phyloP scores from a whole-genome alignment of 306 rosid species.

The Cicer judaicum region DNA sequence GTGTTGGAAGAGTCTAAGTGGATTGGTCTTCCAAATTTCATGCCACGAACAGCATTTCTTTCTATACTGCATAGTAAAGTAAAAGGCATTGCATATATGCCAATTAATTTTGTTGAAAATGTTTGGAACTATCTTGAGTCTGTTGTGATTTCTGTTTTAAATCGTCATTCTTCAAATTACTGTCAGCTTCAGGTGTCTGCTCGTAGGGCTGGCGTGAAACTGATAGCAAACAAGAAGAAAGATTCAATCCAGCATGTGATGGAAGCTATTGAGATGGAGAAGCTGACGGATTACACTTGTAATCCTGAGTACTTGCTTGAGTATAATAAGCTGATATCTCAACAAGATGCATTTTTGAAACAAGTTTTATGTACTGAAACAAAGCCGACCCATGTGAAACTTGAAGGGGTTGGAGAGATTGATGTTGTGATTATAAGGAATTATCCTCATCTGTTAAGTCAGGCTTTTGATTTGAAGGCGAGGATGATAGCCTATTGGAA shows the following conservation, averaged over 20 bases:
- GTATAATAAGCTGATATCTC: conserved; percentile 45
- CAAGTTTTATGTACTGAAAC: not conserved
- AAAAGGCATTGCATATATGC: conserved; percentile 35
- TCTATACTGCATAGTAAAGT: conserved; percentile 46
- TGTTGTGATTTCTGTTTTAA: conserved; percentile 36
- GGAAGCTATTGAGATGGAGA: conserved; percentile 61
- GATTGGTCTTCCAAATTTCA: conserved; percentile 61
- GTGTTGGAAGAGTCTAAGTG: conserved; percentile 52
- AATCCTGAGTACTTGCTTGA: conserved; percentile 45
- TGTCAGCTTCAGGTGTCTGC: conserved; percentile 49
- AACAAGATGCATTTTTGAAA: conserved; percentile 34
- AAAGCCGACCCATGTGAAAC: not conserved
- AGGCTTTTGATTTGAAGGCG: conserved; percentile 60
- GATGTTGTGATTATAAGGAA: conserved; percentile 43
- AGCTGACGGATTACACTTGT: conserved; percentile 56
- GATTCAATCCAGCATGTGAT: conserved; percentile 35
- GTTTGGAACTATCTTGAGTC: conserved; percentile 55
- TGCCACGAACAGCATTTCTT: conserved; percentile 53
- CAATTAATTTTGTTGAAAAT: conserved; percentile 43
- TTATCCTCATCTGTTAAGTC: conserved; percentile 2
- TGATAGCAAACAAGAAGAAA: conserved; percentile 48
- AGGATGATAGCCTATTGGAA: conserved; percentile 65
- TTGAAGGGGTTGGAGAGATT: conserved; percentile 52
- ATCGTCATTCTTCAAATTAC: conserved; percentile 45
- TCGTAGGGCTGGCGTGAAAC: conserved; percentile 27